These are phyloP conservation scores for Naganishia randhawae DNA, from an alignment of 768 basidiomycete species.

Conservation along the genomic window DNA sequence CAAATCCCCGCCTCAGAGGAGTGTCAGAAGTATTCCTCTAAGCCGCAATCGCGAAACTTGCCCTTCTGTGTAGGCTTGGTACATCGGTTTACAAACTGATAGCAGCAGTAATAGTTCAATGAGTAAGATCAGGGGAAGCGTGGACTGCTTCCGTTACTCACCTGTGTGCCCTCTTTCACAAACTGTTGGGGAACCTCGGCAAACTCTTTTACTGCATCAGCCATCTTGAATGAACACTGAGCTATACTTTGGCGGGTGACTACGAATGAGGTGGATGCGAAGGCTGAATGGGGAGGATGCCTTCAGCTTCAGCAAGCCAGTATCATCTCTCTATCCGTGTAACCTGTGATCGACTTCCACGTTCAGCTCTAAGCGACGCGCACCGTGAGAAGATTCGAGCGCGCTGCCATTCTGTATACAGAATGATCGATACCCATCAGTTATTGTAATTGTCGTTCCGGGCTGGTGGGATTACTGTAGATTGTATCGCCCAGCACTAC, in stretches of 20 bases:
- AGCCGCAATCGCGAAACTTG: constrained; percentile 48
- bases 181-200: constrained; percentile 88
- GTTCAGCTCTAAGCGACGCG: neutral
- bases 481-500: neutral
- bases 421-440: constrained; percentile 8
- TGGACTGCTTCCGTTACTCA: constrained; percentile 47
- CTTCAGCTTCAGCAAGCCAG: neutral
- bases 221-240: constrained; percentile 19
- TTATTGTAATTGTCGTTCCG: neutral
- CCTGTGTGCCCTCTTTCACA: constrained; percentile 87
- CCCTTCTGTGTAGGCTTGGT: constrained; percentile 96
- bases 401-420: neutral
- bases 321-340: neutral
- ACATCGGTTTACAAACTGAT: constrained; percentile 90
- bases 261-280: neutral
- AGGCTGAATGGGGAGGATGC: no score
- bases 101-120: neutral
- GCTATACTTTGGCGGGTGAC: neutral
- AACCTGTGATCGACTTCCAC: neutral
- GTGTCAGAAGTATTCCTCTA: neutral
- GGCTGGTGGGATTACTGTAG: neutral
- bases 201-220: constrained; percentile 72
- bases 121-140: neutral
- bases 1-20: neutral
- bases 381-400: constrained; percentile 10